Conservation (phyloP, 257 asterid species). For the Marsdenia floribunda region DNA sequence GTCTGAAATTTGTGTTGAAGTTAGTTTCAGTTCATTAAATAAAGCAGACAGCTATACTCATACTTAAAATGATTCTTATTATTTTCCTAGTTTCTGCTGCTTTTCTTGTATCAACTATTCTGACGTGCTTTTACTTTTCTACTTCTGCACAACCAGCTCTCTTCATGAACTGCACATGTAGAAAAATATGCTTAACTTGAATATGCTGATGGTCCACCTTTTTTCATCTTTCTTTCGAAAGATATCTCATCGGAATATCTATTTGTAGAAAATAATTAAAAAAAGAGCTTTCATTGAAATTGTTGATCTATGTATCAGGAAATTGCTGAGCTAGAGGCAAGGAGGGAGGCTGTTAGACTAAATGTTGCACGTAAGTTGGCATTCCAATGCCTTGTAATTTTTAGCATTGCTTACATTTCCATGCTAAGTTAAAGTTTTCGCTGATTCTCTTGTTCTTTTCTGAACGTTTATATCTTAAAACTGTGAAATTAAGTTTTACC, state of each 20-base stretch:
- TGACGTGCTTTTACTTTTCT: neutral
- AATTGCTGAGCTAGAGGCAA: constrained; percentile 82
- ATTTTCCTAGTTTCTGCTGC: neutral
- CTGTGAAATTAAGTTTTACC: neutral
- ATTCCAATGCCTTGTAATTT: constrained; percentile 4
- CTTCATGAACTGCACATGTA: neutral
- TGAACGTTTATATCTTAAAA: neutral
- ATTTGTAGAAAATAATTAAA: neutral
- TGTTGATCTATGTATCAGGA: constrained; percentile 43
- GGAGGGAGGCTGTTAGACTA: constrained; percentile 72
- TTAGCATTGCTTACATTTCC: neutral
- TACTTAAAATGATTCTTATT: neutral
- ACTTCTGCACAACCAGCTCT: neutral
- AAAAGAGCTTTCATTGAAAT: neutral
- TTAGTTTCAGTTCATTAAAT: neutral
- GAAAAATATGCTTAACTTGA: neutral
- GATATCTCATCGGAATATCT: neutral
- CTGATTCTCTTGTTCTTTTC: neutral
- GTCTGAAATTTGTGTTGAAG: neutral
- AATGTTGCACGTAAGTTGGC: constrained; percentile 79
- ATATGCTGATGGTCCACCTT: neutral
- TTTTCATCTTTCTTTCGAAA: neutral
- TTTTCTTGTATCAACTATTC: neutral
- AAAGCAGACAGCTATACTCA: neutral
- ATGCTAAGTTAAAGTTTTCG: neutral